phyloP scores from a whole-genome alignment of 768 basidiomycete species.

The Dioszegia aurantiaca region DNA sequence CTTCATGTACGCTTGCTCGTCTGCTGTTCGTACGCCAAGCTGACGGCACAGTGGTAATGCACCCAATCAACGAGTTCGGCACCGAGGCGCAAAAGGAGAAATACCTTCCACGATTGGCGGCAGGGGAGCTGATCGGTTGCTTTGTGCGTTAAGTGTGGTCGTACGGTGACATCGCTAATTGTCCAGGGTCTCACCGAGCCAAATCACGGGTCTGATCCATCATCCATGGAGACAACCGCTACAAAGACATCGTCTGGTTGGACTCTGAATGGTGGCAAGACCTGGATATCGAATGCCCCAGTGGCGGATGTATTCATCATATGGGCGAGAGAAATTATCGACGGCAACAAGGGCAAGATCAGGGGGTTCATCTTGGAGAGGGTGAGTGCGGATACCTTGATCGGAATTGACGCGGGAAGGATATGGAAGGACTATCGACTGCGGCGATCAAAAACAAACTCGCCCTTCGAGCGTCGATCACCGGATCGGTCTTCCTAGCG shows the following conservation, averaged over 20 bases:
- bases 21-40: background rate
- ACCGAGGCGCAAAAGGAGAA: slow-evolving; percentile 84
- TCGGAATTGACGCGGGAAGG: slow-evolving; percentile 56
- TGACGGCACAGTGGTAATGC: slow-evolving; percentile 71
- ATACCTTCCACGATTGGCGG: slow-evolving; percentile 79
- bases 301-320: slow-evolving; percentile 89
- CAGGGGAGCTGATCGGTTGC: slow-evolving; percentile 82
- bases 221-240: slow-evolving; percentile 94
- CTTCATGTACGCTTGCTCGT: slow-evolving; percentile 57
- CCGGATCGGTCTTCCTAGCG: slow-evolving; percentile 74
- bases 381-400: slow-evolving; percentile 55
- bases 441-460: slow-evolving; percentile 90
- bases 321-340: slow-evolving; percentile 66
- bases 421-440: slow-evolving; percentile 72
- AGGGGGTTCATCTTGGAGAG: slow-evolving; percentile 89
- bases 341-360: slow-evolving; percentile 60
- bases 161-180: slow-evolving; percentile 3
- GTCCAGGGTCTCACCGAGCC: slow-evolving; percentile 87
- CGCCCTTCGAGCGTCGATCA: slow-evolving; percentile 69
- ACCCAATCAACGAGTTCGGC: slow-evolving; percentile 70
- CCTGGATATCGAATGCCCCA: slow-evolving; percentile 94
- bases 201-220: slow-evolving; percentile 93
- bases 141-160: too few relatives aligned
- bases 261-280: slow-evolving; percentile 85
- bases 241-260: slow-evolving; percentile 79